Evolutionary conservation across 768 basidiomycete species (phyloP).

Genomic region (Hygrophorus pudorinus): DNA sequence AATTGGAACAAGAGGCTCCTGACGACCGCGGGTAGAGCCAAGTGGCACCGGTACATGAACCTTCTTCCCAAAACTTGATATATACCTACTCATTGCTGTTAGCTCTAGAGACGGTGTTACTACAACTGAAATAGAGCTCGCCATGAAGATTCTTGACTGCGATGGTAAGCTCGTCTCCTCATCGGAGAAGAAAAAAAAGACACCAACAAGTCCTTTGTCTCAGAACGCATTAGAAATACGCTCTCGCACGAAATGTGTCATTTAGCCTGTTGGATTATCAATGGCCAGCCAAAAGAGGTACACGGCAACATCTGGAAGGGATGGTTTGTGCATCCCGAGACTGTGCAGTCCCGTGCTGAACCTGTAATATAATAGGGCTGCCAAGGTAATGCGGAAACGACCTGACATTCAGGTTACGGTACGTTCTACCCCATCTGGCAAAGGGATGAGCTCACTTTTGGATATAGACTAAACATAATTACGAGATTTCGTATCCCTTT

Average conservation of each 20-base stretch:
- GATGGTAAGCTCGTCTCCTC: conserved; percentile 38
- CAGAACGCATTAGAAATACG: conserved; percentile 75
- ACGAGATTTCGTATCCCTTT: conserved; percentile 65
- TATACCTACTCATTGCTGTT: conserved; percentile 2
- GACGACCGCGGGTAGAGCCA: conserved; percentile 64
- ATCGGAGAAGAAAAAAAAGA: not conserved
- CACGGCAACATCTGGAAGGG: conserved; percentile 66
- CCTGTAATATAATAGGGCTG: conserved; percentile 38
- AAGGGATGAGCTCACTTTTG: not conserved
- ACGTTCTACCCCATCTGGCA: conserved; percentile 5
- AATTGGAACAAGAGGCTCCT: conserved; percentile 59
- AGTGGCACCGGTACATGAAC: conserved; percentile 42
- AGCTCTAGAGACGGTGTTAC: conserved; percentile 43
- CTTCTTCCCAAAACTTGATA: not conserved
- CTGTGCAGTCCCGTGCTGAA: not conserved
- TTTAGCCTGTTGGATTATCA: conserved; percentile 78
- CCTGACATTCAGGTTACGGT: conserved; percentile 70
- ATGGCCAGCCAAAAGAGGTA: conserved; percentile 54
- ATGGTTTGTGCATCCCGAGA: conserved; percentile 38
- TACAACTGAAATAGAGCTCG: conserved; percentile 63
- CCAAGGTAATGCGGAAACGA: conserved; percentile 54
- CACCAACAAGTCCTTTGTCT: not conserved
- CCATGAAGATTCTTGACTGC: conserved; percentile 70
- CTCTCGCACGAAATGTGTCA: conserved; percentile 92
- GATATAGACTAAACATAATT: conserved; percentile 56